Percentiles rank a stretch among this genome's conserved stretches.
Conservation (phyloP, 2,329 filamentous ascomycete species). For the Neonectria punicea region DNA sequence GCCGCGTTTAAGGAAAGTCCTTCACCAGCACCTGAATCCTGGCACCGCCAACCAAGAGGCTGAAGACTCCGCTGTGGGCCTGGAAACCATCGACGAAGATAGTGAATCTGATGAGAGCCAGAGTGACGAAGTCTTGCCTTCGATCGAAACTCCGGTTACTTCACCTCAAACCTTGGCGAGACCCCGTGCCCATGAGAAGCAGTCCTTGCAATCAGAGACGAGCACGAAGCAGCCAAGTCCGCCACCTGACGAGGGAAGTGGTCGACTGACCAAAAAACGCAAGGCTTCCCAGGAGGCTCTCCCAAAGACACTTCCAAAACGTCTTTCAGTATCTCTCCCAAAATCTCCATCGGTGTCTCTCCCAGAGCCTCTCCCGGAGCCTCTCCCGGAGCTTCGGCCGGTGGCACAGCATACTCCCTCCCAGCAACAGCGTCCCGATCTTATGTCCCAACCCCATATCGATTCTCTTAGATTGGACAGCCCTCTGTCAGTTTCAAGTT, state of each 20-base stretch:
- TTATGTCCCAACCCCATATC: too few species aligned
- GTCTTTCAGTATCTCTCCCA: too few species aligned
- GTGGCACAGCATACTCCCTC: too few species aligned
- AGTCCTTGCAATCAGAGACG: too few species aligned
- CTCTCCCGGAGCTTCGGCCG: too few species aligned
- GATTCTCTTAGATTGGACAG: background rate
- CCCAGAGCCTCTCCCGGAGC: too few species aligned
- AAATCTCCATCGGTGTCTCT: too few species aligned
- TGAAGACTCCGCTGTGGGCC: background rate
- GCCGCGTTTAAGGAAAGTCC: background rate
- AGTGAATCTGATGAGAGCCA: background rate
- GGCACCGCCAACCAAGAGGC: background rate
- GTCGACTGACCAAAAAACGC: background rate
- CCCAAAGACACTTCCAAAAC: too few species aligned
- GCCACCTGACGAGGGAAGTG: background rate
- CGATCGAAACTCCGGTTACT: conserved; percentile 2
- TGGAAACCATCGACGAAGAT: background rate
- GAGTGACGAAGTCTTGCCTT: background rate
- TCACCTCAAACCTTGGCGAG: background rate
- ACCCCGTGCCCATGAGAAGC: background rate
- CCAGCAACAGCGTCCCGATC: too few species aligned
- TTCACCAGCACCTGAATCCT: background rate
- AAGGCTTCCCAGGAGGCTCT: background rate
- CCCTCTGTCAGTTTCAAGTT: background rate
- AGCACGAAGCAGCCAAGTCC: background rate